A percentile compares a stretch with the other conserved stretches of the same genome.
These are phyloP conservation scores for Nothopassalora personata DNA, from an alignment of 2,329 filamentous ascomycete genomes.

Conservation along the genomic window DNA sequence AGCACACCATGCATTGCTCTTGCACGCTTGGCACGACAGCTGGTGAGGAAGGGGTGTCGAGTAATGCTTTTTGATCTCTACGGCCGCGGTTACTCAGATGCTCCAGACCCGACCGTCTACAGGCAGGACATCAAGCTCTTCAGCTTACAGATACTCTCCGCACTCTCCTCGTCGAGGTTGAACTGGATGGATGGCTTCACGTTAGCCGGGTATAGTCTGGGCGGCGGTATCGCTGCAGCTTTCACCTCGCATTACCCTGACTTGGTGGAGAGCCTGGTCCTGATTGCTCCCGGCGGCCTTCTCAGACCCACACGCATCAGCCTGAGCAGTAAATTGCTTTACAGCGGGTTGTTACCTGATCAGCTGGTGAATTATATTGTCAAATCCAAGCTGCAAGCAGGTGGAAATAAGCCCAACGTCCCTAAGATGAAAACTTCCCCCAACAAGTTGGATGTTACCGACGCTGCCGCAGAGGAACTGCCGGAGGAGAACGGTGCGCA, in stretches of 20 bases:
- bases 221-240: slow-evolving; percentile 65
- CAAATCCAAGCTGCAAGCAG: slow-evolving; percentile 26
- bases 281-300: slow-evolving; percentile 75
- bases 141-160: slow-evolving; percentile 65
- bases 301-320: slow-evolving; percentile 61
- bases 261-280: slow-evolving; percentile 63
- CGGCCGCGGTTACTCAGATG: slow-evolving; percentile 72
- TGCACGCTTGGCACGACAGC: slow-evolving; percentile 58
- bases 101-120: slow-evolving; percentile 60
- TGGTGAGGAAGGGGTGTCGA: slow-evolving; percentile 62
- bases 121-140: slow-evolving; percentile 71
- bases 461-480: slow-evolving; percentile 21
- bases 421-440: slow-evolving; percentile 2
- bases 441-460: slow-evolving; percentile 4
- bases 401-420: slow-evolving; percentile 13
- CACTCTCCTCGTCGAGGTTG: slow-evolving; percentile 63
- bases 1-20: slow-evolving; percentile 70
- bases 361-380: slow-evolving; percentile 51
- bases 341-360: slow-evolving; percentile 58
- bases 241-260: slow-evolving; percentile 66
- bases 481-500: slow-evolving; percentile 18
- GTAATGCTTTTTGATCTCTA: slow-evolving; percentile 78
- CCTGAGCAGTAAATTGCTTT: slow-evolving; percentile 58
- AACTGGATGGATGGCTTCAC: slow-evolving; percentile 61
- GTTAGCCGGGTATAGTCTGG: slow-evolving; percentile 73